phyloP scores from a whole-genome alignment of 495 filamentous ascomycete species.

The Neurospora sp. region DNA sequence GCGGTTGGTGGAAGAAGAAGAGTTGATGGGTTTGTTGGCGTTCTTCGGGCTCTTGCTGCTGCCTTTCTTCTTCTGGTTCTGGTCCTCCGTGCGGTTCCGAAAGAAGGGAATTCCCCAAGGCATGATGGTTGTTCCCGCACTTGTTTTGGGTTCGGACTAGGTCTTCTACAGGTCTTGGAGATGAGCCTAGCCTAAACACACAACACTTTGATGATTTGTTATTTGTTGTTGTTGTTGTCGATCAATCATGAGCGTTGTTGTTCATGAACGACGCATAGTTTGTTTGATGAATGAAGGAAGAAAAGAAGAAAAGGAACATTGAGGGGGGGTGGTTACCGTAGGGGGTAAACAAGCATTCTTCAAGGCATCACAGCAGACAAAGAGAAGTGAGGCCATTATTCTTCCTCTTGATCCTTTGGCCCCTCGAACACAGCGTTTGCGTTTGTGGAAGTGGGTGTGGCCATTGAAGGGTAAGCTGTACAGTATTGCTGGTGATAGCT shows the following conservation, averaged over 20 bases:
- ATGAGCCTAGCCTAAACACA: not conserved
- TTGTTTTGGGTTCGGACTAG: not conserved
- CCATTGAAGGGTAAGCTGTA: not conserved
- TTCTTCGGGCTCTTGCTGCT: not conserved
- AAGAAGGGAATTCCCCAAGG: not conserved
- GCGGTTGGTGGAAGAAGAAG: not conserved
- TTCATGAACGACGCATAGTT: not conserved
- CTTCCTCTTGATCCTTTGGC: not conserved
- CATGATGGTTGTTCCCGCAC: not conserved
- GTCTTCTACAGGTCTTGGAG: not conserved
- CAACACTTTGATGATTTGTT: not conserved
- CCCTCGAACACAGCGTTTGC: not conserved
- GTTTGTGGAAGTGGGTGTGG: not conserved
- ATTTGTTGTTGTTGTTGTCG: not conserved
- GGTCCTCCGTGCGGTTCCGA: not conserved
- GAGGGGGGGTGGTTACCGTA: not conserved
- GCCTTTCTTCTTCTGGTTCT: not conserved
- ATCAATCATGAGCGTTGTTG: not conserved
- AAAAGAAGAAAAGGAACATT: not conserved
- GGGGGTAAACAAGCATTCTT: not conserved
- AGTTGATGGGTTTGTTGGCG: not conserved
- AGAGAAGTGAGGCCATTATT: not conserved
- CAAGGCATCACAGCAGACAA: not conserved
- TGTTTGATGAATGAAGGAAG: not conserved
- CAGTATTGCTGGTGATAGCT: not conserved